Percentiles rank a stretch among this genome's conserved stretches.
phyloP scores from a whole-genome alignment of 305 asterid genomes.

The Fraxinus xanthoxyloides region DNA sequence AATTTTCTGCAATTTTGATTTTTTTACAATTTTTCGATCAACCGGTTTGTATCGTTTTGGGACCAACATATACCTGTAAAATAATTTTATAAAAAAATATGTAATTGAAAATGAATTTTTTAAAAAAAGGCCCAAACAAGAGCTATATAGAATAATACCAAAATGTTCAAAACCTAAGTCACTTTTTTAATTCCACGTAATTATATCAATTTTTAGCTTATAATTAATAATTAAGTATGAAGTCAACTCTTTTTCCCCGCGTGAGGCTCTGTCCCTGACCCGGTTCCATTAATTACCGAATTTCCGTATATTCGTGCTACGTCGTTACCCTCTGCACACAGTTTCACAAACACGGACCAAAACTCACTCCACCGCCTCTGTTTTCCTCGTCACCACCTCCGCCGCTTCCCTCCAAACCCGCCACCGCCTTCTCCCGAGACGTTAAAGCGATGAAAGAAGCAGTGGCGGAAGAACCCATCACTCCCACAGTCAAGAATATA shows the following conservation, averaged over 20 bases:
- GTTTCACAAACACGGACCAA: not conserved
- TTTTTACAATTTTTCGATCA: not conserved
- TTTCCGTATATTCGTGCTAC: conserved; percentile 23
- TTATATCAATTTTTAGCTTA: not conserved
- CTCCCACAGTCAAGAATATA: conserved; percentile 14
- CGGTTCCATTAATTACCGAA: not conserved
- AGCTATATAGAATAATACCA: not conserved
- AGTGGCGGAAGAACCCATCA: conserved; percentile 20
- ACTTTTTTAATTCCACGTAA: not conserved
- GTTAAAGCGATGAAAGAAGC: conserved; percentile 44
- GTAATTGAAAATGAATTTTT: not conserved
- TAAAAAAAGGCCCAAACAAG: not conserved
- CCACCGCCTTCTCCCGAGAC: not conserved
- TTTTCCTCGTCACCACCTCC: not conserved
- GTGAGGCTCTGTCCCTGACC: conserved; percentile 8
- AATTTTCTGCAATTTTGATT: not conserved
- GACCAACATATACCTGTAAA: not conserved
- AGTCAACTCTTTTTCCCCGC: conserved; percentile 30
- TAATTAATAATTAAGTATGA: not conserved
- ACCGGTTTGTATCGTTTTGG: not conserved
- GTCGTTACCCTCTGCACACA: conserved; percentile 16
- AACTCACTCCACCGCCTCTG: not conserved
- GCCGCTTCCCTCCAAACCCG: not conserved
- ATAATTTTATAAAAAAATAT: too few species aligned
- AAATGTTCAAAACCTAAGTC: not conserved